These are phyloP conservation scores for Crithidia expoeki DNA, from an alignment of 208 protist species.

Conservation along the genomic window DNA sequence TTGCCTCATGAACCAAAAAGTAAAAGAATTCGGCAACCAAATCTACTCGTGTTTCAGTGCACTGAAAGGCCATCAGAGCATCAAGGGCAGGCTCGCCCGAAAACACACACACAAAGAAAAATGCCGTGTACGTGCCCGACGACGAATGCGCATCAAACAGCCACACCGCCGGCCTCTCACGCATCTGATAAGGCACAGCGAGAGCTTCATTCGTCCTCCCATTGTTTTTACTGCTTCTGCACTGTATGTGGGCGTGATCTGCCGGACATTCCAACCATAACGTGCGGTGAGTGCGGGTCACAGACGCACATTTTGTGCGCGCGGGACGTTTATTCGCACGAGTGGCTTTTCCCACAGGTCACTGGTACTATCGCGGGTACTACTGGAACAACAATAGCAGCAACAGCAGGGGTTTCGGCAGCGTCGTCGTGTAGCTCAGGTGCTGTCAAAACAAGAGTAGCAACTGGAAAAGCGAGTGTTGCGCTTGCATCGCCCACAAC, in stretches of 20 bases:
- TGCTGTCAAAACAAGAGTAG: too few relatives aligned
- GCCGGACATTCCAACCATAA: slow-evolving; percentile 27
- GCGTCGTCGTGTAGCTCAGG: too few relatives aligned
- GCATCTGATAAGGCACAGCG: neutral
- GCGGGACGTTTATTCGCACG: slow-evolving; percentile 34
- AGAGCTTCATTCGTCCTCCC: neutral
- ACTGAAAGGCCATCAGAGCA: too few relatives aligned
- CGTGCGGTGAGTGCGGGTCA: slow-evolving; percentile 46
- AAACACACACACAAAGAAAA: neutral
- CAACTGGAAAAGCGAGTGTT: too few relatives aligned
- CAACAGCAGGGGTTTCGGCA: neutral
- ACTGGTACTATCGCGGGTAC: neutral
- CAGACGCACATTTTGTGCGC: slow-evolving; percentile 56
- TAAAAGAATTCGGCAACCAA: too few relatives aligned
- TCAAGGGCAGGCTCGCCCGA: too few relatives aligned
- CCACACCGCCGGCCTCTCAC: neutral
- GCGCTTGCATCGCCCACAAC: neutral
- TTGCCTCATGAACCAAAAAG: too few relatives aligned
- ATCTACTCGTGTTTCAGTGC: too few relatives aligned
- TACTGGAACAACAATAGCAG: neutral
- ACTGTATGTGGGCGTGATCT: slow-evolving; percentile 47
- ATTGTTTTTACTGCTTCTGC: slow-evolving; percentile 58
- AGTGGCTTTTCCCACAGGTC: slow-evolving; percentile 23
- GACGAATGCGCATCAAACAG: neutral
- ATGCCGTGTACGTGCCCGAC: slow-evolving; percentile 4